A percentile compares a stretch with the other conserved stretches of the same genome.
phyloP scores from a whole-genome alignment of 768 basidiomycete genomes.

The Dendrothele bispora region DNA sequence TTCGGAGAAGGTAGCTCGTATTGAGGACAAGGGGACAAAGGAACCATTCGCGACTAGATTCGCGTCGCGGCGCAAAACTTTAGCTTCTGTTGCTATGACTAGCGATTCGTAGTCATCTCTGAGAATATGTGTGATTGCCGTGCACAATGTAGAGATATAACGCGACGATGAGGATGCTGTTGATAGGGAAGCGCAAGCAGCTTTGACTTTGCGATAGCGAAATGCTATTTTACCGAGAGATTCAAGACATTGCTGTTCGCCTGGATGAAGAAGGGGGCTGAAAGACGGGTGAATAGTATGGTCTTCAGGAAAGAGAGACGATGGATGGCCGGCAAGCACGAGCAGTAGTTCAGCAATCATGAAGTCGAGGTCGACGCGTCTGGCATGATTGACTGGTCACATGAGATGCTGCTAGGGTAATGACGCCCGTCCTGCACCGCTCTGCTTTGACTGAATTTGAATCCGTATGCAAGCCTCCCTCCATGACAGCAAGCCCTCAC shows the following conservation, averaged over 20 bases:
- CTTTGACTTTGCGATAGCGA: constrained; percentile 73
- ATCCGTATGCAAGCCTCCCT: constrained; percentile 4
- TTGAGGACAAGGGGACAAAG: constrained; percentile 82
- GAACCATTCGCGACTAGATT: constrained; percentile 76
- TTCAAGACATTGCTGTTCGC: constrained; percentile 84
- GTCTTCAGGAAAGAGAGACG: constrained; percentile 73
- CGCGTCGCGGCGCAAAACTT: constrained; percentile 72
- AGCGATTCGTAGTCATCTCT: constrained; percentile 79
- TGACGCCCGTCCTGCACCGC: too few relatives aligned
- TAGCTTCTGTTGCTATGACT: constrained; percentile 79
- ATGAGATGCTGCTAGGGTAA: background rate
- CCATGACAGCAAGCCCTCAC: constrained; percentile 17
- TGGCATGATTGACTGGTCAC: background rate
- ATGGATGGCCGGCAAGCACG: constrained; percentile 83
- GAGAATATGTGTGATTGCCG: constrained; percentile 71
- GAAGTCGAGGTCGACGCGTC: background rate
- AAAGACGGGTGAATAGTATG: constrained; percentile 64
- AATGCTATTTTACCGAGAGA: constrained; percentile 72
- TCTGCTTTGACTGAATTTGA: background rate
- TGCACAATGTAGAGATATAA: constrained; percentile 78
- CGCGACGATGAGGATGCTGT: constrained; percentile 66
- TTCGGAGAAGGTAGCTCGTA: constrained; percentile 71
- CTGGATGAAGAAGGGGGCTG: constrained; percentile 77
- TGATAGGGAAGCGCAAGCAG: constrained; percentile 48
- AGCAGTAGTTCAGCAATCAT: constrained; percentile 93